These are phyloP conservation scores for Pseudozyma tsukubaensis DNA, from an alignment of 1,284 basidiomycete species.

Conservation along the genomic window DNA sequence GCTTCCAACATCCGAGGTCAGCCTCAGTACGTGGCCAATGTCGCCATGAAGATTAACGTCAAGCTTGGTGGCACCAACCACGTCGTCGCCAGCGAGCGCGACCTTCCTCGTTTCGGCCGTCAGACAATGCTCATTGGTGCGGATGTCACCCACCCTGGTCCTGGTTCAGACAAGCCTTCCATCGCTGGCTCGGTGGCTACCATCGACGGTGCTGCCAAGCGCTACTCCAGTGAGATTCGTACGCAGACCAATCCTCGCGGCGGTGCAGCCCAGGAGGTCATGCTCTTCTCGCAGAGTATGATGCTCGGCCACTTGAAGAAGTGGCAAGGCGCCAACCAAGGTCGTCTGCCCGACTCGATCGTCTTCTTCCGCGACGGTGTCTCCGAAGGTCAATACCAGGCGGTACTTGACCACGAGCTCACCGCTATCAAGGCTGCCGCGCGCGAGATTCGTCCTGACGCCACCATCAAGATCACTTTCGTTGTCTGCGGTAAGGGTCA, in stretches of 20 bases:
- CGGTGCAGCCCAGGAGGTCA: slow-evolving; percentile 65
- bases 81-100: slow-evolving; percentile 33
- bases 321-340: slow-evolving; percentile 58
- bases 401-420: slow-evolving; percentile 70
- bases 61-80: slow-evolving; percentile 72
- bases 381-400: slow-evolving; percentile 71
- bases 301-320: slow-evolving; percentile 46
- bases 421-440: slow-evolving; percentile 65
- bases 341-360: slow-evolving; percentile 67
- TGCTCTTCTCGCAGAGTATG: slow-evolving; percentile 62
- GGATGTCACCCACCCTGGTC: slow-evolving; percentile 67
- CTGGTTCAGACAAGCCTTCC: slow-evolving; percentile 70
- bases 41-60: slow-evolving; percentile 66
- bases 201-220: slow-evolving; percentile 67
- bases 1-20: slow-evolving; percentile 56
- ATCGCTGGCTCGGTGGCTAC: slow-evolving; percentile 71
- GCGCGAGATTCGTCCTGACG: slow-evolving; percentile 57
- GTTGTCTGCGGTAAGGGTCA: slow-evolving; percentile 64
- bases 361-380: slow-evolving; percentile 72
- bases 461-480: slow-evolving; percentile 65
- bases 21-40: slow-evolving; percentile 71
- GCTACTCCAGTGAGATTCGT: slow-evolving; percentile 69
- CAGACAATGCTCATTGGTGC: slow-evolving; percentile 70
- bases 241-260: slow-evolving; percentile 69
- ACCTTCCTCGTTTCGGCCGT: slow-evolving; percentile 58